Evolutionary conservation across 1,139 yeast genomes (phyloP), one percentile per base, ranked within the genome.

Genomic region (Lodderomyces parapsilosis): DNA sequence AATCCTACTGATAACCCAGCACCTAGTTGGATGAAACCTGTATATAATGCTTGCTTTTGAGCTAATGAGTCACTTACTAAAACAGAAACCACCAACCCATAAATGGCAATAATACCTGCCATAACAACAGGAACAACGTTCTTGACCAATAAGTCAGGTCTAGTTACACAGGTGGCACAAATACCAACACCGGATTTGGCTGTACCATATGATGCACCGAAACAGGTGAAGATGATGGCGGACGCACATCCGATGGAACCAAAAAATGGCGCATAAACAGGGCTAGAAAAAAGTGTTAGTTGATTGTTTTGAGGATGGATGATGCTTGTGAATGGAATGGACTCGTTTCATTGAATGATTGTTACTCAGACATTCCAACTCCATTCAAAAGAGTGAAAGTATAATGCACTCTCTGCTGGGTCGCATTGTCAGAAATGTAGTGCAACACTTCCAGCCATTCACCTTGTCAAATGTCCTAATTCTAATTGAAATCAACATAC

Each of bases 111-210:
- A 66, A 94, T 94, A 87, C 99, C 99, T 51, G 98, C 96, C 97
- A 94, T 91, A 74, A 94, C 86, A 57, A 94, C 99, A 50, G 99
- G 99, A 53, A 94, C 94, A 62, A 87, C 83, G 68, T 83, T 85
- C 70, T 81, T 86, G 55, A 90, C 95, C 71, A 86, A 80, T 68
- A 89, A 79, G 67, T 93, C 98, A 53, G 99, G 99, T 80, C 97
- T 87, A 66, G 93, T 78, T 50, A 91, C 96, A 71, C 96, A 88
- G 56, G 97, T 90, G 65, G 96, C 99, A 76, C 97, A 90, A 64
- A 94, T 91, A 82, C 99, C 99, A 52, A 93, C 96, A 74, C 99
- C 99, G 35, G 96, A 86, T 74, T 94, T 94, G 62, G 99, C 99
- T 55, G 99, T 94, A 77, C 99, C 99, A 68, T 91, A 90, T 44